phyloP scores from a whole-genome alignment of 805 yeast genomes.

The Ogataea polymorpha region DNA sequence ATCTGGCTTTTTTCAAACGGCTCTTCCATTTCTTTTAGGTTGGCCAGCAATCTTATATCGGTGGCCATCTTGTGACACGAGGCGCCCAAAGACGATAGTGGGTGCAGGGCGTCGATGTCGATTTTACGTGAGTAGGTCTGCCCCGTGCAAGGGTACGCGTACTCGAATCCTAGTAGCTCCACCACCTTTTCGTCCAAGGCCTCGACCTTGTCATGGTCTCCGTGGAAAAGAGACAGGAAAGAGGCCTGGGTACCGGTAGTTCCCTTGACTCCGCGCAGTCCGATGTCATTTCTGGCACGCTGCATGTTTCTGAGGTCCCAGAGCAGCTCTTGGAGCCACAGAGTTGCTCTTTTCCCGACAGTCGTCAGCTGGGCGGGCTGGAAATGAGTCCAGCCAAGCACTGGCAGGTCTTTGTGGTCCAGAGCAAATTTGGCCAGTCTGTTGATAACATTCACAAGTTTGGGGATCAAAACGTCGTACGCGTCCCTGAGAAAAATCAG shows the following conservation, averaged over 20 bases:
- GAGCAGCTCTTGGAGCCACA: slow-evolving; percentile 95
- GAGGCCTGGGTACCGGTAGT: slow-evolving; percentile 99
- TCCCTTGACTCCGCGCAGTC: slow-evolving; percentile 97
- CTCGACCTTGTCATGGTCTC: slow-evolving; percentile 96
- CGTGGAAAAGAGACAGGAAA: slow-evolving; percentile 90
- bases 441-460: slow-evolving; percentile 92
- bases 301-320: slow-evolving; percentile 97
- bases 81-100: slow-evolving; percentile 92
- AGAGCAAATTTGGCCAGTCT: slow-evolving; percentile 84
- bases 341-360: slow-evolving; percentile 95
- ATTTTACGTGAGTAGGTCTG: slow-evolving; percentile 99
- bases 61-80: slow-evolving; percentile 97
- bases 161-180: slow-evolving; percentile 88
- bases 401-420: slow-evolving; percentile 92
- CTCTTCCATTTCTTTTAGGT: slow-evolving; percentile 95
- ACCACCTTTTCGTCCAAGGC: slow-evolving; percentile 87
- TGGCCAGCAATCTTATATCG: slow-evolving; percentile 91
- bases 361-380: slow-evolving; percentile 99
- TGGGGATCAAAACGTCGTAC: slow-evolving; percentile 87
- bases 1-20: slow-evolving; percentile 98
- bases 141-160: slow-evolving; percentile 96
- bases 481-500: slow-evolving; percentile 95
- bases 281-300: slow-evolving; percentile 95
- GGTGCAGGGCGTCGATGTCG: slow-evolving; percentile 90
- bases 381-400: slow-evolving; percentile 98